A percentile compares a stretch with the other conserved stretches of the same genome.
Evolutionary conservation across 441 rosid genomes (phyloP).

Genomic region (Cnidoscolus chayamansa): DNA sequence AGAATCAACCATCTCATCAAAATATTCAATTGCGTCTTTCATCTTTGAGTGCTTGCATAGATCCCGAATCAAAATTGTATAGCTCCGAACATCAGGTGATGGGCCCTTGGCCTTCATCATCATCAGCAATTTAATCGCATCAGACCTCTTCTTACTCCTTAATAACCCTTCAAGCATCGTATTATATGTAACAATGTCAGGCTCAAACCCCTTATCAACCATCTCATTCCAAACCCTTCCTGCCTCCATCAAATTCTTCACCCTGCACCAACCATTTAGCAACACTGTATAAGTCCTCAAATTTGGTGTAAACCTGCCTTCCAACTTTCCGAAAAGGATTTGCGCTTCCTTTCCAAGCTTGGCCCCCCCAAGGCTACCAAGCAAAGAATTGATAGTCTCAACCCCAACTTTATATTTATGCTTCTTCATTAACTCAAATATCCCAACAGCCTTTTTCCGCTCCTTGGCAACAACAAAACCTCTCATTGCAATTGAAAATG

Average conservation of each 20-base stretch:
- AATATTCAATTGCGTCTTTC: constrained; percentile 65
- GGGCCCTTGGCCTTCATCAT: constrained; percentile 87
- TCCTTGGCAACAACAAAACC: constrained; percentile 86
- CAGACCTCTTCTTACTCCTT: constrained; percentile 59
- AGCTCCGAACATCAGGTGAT: constrained; percentile 60
- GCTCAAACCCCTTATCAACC: constrained; percentile 74
- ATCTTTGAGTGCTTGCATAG: constrained; percentile 69
- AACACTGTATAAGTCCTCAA: constrained; percentile 67
- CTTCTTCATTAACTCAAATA: constrained; percentile 90
- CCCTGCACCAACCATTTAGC: constrained; percentile 75
- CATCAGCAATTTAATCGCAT: constrained; percentile 73
- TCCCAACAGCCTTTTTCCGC: constrained; percentile 82
- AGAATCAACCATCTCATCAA: constrained; percentile 59
- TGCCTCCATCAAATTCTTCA: constrained; percentile 82
- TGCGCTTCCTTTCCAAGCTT: constrained; percentile 87
- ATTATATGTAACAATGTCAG: constrained; percentile 66
- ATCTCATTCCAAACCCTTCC: constrained; percentile 84
- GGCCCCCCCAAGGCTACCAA: constrained; percentile 76
- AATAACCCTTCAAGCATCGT: constrained; percentile 78
- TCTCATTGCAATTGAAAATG: constrained; percentile 63
- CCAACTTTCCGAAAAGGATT: constrained; percentile 57
- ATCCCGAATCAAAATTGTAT: constrained; percentile 60
- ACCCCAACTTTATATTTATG: constrained; percentile 57
- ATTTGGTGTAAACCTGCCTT: constrained; percentile 66
- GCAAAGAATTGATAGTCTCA: constrained; percentile 64